phyloP scores from a whole-genome alignment of 2,329 filamentous ascomycete genomes.

The Grosmannia penicillata region DNA sequence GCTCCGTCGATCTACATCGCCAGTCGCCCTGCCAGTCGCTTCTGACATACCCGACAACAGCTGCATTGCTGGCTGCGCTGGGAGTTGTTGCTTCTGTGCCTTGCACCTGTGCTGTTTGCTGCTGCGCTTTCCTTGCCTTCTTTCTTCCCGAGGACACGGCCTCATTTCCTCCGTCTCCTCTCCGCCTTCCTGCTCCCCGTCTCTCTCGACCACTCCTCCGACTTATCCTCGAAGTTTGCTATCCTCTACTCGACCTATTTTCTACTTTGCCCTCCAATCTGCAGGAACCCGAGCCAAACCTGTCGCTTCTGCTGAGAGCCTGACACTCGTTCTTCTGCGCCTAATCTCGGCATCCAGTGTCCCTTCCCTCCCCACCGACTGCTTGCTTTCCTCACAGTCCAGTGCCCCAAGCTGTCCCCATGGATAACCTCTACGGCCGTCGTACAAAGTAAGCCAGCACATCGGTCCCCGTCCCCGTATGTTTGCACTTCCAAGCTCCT shows the following conservation, averaged over 20 bases:
- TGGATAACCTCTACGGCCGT: slow-evolving; percentile 63
- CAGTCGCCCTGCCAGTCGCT: background rate
- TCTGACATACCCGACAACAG: background rate
- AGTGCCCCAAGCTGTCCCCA: slow-evolving; percentile 19
- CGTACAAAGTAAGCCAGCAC: slow-evolving; percentile 56
- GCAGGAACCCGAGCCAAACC: background rate
- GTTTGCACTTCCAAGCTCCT: background rate
- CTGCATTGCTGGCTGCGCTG: background rate
- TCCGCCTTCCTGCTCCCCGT: background rate
- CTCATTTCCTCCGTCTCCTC: background rate
- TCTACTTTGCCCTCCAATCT: background rate
- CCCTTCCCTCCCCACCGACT: background rate
- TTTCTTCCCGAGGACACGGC: too few species aligned
- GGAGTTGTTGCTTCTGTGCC: background rate
- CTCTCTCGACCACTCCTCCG: background rate
- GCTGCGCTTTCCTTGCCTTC: too few species aligned
- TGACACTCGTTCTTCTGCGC: background rate
- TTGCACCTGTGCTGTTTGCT: background rate
- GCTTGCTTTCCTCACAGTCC: background rate
- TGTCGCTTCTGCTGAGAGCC: too few species aligned
- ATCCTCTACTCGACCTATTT: background rate
- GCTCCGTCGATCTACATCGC: background rate
- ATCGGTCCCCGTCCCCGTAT: background rate
- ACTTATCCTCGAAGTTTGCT: background rate
- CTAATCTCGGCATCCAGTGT: background rate